Evolutionary conservation across 1,139 yeast species (phyloP), one percentile per base, ranked within the genome.

Genomic region (Scheffersomyces insectosa): DNA sequence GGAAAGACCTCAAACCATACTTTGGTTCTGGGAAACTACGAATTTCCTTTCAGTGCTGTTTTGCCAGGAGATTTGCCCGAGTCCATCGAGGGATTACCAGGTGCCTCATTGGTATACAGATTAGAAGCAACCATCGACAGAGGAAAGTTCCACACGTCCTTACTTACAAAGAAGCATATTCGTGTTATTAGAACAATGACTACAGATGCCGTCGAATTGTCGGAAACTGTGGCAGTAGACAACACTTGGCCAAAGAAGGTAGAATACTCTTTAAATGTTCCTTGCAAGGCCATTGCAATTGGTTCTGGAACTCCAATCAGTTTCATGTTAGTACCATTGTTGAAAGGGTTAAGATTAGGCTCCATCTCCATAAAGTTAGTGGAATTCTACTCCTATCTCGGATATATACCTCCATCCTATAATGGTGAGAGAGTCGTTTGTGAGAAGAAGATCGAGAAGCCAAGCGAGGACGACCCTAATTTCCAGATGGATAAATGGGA

Each of bases 241-340:
- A 93, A 93, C 61, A 85, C 93, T 0, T 95, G 99, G 99, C 98
- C 99, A 3, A 72, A 81, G 38, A 93, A 93, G 62, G 88, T 93
- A 38, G 98, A 95, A 56, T 93, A 93, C 63, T 80, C 93, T 1
- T 80, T 93, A 43, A 86, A 88, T 46, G 83, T 88, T 8, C 97
- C 98, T 0, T 76, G 91, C 12, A 85, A 88, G 59, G 97, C 98
- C 0, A 80, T 89, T 31, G 96, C 98, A 0, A 83, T 93, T 35
- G 99, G 99, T 1, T 83, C 96, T 0, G 70, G 80, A 0, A 75
- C 88, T 2, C 87, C 89, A 1, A 76, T 93, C 10, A 77, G 82
- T 53, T 73, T 93, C 57, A 72, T 80, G 55, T 63, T 93, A 56
- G 87, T 87, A 1, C 98, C 99, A 0, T 66, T 93, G 37, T 64